A percentile compares a stretch with the other conserved stretches of the same genome.
Conservation (phyloP, 805 yeast genomes). For the Phaffomyces antillensis region DNA sequence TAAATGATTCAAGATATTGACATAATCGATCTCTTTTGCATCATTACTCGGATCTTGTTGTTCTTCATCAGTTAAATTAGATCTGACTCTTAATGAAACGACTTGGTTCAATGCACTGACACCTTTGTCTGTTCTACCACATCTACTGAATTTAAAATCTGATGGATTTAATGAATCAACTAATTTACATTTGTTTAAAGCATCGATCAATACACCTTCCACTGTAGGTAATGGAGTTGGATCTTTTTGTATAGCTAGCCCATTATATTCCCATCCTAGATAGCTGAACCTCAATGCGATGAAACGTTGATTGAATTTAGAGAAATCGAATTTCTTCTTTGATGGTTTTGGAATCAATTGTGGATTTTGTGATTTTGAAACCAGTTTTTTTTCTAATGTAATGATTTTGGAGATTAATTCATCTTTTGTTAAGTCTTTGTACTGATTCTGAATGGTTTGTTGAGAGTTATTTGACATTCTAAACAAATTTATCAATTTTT, state of each 20-base stretch:
- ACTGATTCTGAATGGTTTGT: constrained; percentile 23
- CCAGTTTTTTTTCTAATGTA: constrained; percentile 40
- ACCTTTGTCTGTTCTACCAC: constrained; percentile 95
- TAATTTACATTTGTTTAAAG: constrained; percentile 58
- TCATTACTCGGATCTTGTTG: constrained; percentile 54
- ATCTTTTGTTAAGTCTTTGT: constrained; percentile 56
- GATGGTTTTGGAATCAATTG: constrained; percentile 16
- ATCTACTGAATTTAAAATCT: constrained; percentile 71
- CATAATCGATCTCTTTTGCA: constrained; percentile 64
- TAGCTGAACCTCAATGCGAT: constrained; percentile 83
- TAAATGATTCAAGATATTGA: constrained; percentile 64
- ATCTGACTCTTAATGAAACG: constrained; percentile 69
- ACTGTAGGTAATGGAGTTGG: constrained; percentile 80
- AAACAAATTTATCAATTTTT: not conserved
- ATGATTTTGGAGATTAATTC: constrained; percentile 51
- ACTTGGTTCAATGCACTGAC: constrained; percentile 97
- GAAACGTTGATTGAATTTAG: constrained; percentile 53
- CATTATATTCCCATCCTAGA: constrained; percentile 92
- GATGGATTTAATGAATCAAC: constrained; percentile 53
- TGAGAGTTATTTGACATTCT: constrained; percentile 4
- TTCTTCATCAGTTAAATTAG: constrained; percentile 55
- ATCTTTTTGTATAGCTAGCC: constrained; percentile 75
- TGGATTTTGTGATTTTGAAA: constrained; percentile 2
- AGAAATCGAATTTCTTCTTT: constrained; percentile 52
- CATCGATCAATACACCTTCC: constrained; percentile 68